A percentile compares a stretch with the other conserved stretches of the same genome.
Conservation (phyloP, 768 basidiomycete genomes). For the Termitomyces sp. region DNA sequence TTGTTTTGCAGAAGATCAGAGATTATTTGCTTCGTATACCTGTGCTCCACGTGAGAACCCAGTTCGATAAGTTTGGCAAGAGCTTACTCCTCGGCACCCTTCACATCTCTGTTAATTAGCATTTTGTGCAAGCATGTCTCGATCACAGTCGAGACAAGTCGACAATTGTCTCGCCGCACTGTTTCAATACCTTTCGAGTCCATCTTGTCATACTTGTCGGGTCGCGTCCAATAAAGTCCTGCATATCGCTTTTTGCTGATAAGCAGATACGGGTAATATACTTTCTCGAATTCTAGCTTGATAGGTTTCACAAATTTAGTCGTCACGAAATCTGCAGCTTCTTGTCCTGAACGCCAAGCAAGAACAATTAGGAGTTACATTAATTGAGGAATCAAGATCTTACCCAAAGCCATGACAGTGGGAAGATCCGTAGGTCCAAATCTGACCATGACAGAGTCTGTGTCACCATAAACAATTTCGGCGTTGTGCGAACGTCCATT, state of each 20-base stretch:
- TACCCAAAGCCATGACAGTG: conserved; percentile 87
- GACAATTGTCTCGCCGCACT: conserved; percentile 96
- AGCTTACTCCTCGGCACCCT: conserved; percentile 84
- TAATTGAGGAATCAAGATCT: neutral
- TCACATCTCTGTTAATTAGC: conserved; percentile 92
- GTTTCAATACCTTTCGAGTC: conserved; percentile 99
- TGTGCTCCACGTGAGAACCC: conserved; percentile 23
- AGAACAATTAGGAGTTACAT: neutral
- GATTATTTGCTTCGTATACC: conserved; percentile 91
- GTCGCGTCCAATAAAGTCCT: conserved; percentile 94
- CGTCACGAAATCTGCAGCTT: conserved; percentile 91
- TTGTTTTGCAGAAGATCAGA: conserved; percentile 94
- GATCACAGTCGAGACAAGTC: conserved; percentile 96
- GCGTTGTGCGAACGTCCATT: conserved; percentile 88
- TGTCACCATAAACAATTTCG: conserved; percentile 96
- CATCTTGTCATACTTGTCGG: conserved; percentile 98
- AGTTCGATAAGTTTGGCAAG: neutral
- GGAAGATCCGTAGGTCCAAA: conserved; percentile 89
- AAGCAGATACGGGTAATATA: conserved; percentile 96
- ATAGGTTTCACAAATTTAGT: conserved; percentile 90
- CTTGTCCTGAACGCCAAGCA: conserved; percentile 53
- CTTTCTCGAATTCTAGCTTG: conserved; percentile 99
- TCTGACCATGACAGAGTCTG: conserved; percentile 98
- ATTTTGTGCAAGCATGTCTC: conserved; percentile 98
- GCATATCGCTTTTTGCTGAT: conserved; percentile 99